phyloP scores from a whole-genome alignment of 2,329 filamentous ascomycete species.

The Incumbomyces delicatus region DNA sequence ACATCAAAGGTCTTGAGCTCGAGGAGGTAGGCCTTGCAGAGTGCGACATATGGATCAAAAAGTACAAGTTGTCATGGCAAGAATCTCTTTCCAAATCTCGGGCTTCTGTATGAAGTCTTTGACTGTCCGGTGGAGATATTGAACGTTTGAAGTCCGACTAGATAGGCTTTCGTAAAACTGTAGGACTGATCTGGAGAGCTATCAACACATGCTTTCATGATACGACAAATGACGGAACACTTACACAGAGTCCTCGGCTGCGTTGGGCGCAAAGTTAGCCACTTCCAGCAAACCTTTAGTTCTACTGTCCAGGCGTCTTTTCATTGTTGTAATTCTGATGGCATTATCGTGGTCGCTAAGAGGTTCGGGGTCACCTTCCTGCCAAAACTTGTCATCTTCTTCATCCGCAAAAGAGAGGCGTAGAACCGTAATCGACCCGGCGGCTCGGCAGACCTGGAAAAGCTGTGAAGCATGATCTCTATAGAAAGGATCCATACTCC shows the following conservation, averaged over 20 bases:
- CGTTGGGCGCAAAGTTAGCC: neutral
- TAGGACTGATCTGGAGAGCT: neutral
- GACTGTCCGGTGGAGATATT: neutral
- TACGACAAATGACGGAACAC: too few relatives aligned
- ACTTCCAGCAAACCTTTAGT: neutral
- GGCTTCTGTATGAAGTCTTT: neutral
- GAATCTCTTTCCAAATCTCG: too few relatives aligned
- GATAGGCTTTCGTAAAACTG: neutral
- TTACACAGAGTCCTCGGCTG: too few relatives aligned
- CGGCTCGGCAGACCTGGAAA: slow-evolving; percentile 6
- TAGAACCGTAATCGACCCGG: neutral
- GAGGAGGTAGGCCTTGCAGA: too few relatives aligned
- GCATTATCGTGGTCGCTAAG: neutral
- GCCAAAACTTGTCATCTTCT: neutral
- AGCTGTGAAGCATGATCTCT: slow-evolving; percentile 5
- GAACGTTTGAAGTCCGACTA: neutral
- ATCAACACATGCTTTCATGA: too few relatives aligned
- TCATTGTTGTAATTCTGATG: neutral
- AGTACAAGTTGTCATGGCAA: too few relatives aligned
- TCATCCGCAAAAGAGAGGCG: neutral
- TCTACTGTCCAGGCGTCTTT: neutral
- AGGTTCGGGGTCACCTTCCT: neutral
- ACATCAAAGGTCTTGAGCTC: too few relatives aligned
- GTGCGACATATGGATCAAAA: too few relatives aligned
- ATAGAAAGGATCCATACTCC: slow-evolving; percentile 1